Evolutionary conservation across 2,329 filamentous ascomycete genomes (phyloP).

Genomic region (Apiospora koreana): DNA sequence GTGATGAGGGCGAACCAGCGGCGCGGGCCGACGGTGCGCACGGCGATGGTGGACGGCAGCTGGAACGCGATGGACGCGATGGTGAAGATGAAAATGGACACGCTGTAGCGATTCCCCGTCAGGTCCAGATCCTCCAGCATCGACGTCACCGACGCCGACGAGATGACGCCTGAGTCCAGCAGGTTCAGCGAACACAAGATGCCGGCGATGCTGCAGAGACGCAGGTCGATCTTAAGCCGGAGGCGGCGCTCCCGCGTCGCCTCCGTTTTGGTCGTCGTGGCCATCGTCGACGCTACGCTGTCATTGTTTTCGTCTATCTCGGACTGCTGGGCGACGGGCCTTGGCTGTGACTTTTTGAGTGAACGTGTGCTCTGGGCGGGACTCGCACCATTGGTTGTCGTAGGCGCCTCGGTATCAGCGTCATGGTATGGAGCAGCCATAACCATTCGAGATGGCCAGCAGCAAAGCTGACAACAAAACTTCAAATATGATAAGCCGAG

Average conservation of each 20-base stretch:
- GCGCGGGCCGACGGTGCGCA: slow-evolving; percentile 65
- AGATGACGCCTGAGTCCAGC: slow-evolving; percentile 70
- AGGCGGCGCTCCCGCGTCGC: slow-evolving; percentile 30
- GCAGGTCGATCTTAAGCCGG: slow-evolving; percentile 65
- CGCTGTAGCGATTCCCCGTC: slow-evolving; percentile 65
- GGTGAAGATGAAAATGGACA: slow-evolving; percentile 74
- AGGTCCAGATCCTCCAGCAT: slow-evolving; percentile 66
- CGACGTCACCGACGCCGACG: slow-evolving; percentile 67
- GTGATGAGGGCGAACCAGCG: slow-evolving; percentile 66
- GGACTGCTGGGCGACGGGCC: neutral
- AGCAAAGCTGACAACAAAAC: neutral
- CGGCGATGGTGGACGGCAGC: slow-evolving; percentile 66
- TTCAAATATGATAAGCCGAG: neutral
- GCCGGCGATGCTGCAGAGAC: slow-evolving; percentile 70
- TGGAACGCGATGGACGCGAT: slow-evolving; percentile 69
- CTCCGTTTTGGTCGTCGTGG: neutral
- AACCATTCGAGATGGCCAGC: neutral
- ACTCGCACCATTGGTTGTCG: neutral
- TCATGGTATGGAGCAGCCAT: neutral
- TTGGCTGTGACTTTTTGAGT: neutral
- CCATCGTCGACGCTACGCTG: neutral
- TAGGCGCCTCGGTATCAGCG: neutral
- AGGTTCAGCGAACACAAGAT: slow-evolving; percentile 71
- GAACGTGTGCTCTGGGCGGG: neutral
- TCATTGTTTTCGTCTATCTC: neutral